These are phyloP conservation scores for Viridothelium virens DNA, from an alignment of 495 filamentous ascomycete genomes.

Conservation along the genomic window DNA sequence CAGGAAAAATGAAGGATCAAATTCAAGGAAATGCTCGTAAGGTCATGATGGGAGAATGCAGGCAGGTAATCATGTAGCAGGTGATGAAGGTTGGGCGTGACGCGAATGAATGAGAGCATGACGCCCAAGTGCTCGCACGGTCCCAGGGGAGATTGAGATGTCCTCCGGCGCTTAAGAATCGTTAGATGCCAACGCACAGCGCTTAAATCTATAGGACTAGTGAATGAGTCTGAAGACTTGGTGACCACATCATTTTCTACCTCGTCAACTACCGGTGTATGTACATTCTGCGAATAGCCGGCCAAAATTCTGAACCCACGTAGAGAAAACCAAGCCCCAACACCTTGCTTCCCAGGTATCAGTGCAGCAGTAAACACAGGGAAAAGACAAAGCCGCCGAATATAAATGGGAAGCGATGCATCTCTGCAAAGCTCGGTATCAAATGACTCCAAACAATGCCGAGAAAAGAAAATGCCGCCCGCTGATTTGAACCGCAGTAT, in stretches of 20 bases:
- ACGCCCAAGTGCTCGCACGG: background rate
- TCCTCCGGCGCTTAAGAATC: background rate
- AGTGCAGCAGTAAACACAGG: background rate
- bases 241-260: background rate
- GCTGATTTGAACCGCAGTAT: background rate
- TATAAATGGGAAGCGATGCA: background rate
- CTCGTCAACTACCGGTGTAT: background rate
- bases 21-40: conserved; percentile 3
- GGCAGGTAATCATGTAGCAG: background rate
- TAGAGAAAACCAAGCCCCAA: background rate
- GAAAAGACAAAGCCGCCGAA: background rate
- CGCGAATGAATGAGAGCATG: background rate
- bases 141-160: conserved; percentile 1
- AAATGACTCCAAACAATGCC: background rate
- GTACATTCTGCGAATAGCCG: background rate
- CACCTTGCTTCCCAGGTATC: conserved; percentile 10
- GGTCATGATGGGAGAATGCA: background rate
- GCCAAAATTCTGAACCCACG: background rate
- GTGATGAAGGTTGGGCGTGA: background rate
- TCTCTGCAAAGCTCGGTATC: background rate
- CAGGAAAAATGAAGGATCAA: background rate
- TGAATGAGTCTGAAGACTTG: background rate
- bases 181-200: background rate
- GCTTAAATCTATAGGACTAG: background rate
- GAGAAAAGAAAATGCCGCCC: background rate